A percentile compares a stretch with the other conserved stretches of the same genome.
These are phyloP conservation scores for Leishmania gerbilli DNA, from an alignment of 208 protist genomes.

Conservation along the genomic window DNA sequence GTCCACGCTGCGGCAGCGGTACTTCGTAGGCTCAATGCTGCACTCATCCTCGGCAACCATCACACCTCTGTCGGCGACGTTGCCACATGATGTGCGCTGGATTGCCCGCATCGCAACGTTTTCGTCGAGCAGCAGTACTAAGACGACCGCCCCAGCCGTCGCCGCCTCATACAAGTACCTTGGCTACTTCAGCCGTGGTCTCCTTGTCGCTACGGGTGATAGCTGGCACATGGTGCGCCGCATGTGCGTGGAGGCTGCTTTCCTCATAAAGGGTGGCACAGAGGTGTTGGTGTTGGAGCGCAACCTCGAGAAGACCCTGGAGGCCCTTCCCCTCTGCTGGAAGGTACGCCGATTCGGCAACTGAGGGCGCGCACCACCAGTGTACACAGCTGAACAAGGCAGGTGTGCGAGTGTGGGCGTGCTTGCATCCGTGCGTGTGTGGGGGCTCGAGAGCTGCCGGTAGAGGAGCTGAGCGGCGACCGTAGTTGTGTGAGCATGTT, in stretches of 20 bases:
- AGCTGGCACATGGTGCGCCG: conserved; percentile 78
- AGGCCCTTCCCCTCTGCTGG: conserved; percentile 85
- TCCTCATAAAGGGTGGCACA: conserved; percentile 48
- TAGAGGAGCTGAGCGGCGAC: neutral
- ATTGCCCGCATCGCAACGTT: conserved; percentile 27
- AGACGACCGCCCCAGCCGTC: neutral
- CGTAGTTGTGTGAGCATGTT: neutral
- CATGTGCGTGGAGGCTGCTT: conserved; percentile 69
- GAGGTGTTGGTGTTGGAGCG: conserved; percentile 75
- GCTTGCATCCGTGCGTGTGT: neutral
- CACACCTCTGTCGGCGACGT: conserved; percentile 23
- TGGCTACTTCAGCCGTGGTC: conserved; percentile 73
- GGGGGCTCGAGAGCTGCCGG: neutral
- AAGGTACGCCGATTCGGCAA: conserved; percentile 92
- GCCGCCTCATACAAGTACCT: conserved; percentile 26
- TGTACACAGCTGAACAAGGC: neutral
- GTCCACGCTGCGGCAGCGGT: conserved; percentile 29
- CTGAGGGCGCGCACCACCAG: conserved; percentile 25
- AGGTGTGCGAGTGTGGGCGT: neutral
- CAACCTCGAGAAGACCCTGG: conserved; percentile 83
- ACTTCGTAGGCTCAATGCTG: conserved; percentile 18
- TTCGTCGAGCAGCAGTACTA: neutral
- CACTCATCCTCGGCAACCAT: conserved; percentile 16
- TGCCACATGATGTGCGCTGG: conserved; percentile 55
- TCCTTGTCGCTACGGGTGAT: conserved; percentile 49